Percentiles rank a stretch among this genome's conserved stretches.
Conservation (phyloP, 202 grass and related monocot species). For the Elaeis oleifera region DNA sequence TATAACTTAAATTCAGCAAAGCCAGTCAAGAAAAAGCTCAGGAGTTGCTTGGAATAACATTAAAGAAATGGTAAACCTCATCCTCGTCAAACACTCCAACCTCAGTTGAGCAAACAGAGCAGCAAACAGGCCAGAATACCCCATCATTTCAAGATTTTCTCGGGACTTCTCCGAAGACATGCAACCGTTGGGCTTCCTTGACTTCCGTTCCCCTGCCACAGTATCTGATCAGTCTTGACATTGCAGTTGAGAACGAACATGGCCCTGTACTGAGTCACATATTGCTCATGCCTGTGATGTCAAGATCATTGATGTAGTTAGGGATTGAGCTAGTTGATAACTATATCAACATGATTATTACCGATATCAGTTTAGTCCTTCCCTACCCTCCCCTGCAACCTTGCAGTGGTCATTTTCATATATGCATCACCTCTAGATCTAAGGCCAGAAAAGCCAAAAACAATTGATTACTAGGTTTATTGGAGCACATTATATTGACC, state of each 20-base stretch:
- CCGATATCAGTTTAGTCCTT: neutral
- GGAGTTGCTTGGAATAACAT: slow-evolving; percentile 82
- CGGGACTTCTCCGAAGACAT: slow-evolving; percentile 21
- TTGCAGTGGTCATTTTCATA: no score
- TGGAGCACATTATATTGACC: no score
- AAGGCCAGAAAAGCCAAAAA: no score
- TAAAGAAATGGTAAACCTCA: slow-evolving; percentile 92
- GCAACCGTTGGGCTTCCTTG: slow-evolving; percentile 34
- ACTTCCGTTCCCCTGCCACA: slow-evolving; percentile 47
- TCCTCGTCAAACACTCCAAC: slow-evolving; percentile 78
- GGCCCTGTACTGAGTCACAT: slow-evolving; percentile 81
- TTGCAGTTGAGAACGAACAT: slow-evolving; percentile 91
- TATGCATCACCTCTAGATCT: no score
- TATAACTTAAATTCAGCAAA: no score
- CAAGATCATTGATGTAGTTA: neutral
- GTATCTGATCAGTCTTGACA: slow-evolving; percentile 64
- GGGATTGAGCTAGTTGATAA: neutral
- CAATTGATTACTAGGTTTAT: no score
- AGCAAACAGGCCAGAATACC: slow-evolving; percentile 62
- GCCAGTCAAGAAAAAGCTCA: neutral
- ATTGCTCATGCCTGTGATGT: slow-evolving; percentile 66
- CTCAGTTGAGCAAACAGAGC: slow-evolving; percentile 83
- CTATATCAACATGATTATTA: neutral
- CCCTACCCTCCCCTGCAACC: neutral
- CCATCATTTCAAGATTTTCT: slow-evolving; percentile 27